Evolutionary conservation across 1,284 basidiomycete species (phyloP), one percentile per base, ranked within the genome.

Genomic region (Ustilago tritici): DNA sequence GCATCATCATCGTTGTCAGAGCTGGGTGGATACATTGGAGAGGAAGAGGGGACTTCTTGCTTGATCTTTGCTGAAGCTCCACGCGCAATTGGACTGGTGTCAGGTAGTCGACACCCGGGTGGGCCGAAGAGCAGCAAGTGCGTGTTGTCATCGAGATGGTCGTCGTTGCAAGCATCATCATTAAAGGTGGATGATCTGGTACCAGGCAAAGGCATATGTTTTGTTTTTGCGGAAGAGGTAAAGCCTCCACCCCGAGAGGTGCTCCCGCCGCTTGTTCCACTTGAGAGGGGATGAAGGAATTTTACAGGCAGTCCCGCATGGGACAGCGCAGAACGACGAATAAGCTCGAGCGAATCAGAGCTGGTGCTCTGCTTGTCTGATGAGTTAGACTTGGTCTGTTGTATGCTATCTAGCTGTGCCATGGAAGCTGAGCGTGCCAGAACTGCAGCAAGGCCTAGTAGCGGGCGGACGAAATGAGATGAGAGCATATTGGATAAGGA

Each of bases 121-220:
- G 52, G 63, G 10, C 63, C 63, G n/a, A 65, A 65, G 32, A 71
- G 61, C 14, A 62, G 11, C 56, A 65, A 50, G 14, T 65, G 55
- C 3, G 35, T 9, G 34, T 54, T 41, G 2, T 57, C 47, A 41
- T 54, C 47, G 7, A 52, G 53, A 14, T 23, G 23, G 23, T 46
- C 19, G 7, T 43, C 47, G 31, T 8, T 3, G 14, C 17, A 15
- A 2, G 50, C 17, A 17, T 10, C 19, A 36, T 46, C 4, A 41
- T 47, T 17, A 10, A 49, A 15, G 32, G n/a, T 32, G 9, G 41
- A 43, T 23, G 3, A 23, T 46, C 49, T 31, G 32, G 5, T 23
- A 3, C 35, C 28, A 3, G 54, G 41, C 38, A 19, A 17, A 15
- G 38, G 11, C 17, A 38, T 10, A 54, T 19, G 34, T 10, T 54